Conservation (phyloP, 83 land plant species). For the Diphasiastrum complanatum region DNA sequence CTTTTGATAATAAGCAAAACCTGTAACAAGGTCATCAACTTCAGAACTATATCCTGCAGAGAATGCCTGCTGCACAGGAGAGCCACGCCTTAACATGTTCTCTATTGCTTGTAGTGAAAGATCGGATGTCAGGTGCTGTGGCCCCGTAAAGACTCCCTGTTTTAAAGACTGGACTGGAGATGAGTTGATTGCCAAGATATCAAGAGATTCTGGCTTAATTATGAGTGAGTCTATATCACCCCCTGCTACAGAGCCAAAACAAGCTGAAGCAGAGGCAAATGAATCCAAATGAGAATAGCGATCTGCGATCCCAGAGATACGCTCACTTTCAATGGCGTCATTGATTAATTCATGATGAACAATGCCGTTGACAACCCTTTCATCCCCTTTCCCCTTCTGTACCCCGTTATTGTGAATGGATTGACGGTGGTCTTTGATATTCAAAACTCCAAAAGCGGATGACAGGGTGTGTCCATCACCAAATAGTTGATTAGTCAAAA, state of each 20-base stretch:
- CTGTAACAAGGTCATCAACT: too few species aligned
- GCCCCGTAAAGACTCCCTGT: too few species aligned
- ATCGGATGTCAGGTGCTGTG: constrained; percentile 2
- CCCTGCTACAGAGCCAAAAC: constrained; percentile 16
- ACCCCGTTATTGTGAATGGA: background rate
- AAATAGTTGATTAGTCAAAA: constrained; percentile 6
- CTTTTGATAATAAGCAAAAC: background rate
- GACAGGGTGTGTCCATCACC: constrained; percentile 9
- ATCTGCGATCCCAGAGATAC: constrained; percentile 13
- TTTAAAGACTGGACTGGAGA: too few species aligned
- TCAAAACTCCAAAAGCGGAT: constrained; percentile 21
- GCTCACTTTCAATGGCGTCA: constrained; percentile 9
- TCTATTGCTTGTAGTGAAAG: constrained; percentile 9
- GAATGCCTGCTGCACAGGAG: constrained; percentile 19
- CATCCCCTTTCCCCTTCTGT: background rate
- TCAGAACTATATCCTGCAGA: too few species aligned
- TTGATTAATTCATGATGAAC: constrained; percentile 1
- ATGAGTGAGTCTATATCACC: constrained; percentile 6
- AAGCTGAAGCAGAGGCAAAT: constrained; percentile 11
- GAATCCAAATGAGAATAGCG: constrained; percentile 17
- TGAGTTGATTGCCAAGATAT: too few species aligned
- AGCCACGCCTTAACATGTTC: constrained; percentile 14
- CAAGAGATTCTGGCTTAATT: constrained; percentile 13
- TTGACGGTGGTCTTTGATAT: constrained; percentile 9
- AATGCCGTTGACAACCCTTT: background rate